Base-by-base conservation (phyloP, 2,329 filamentous ascomycete species). In the Chaetomium sp. region DNA sequence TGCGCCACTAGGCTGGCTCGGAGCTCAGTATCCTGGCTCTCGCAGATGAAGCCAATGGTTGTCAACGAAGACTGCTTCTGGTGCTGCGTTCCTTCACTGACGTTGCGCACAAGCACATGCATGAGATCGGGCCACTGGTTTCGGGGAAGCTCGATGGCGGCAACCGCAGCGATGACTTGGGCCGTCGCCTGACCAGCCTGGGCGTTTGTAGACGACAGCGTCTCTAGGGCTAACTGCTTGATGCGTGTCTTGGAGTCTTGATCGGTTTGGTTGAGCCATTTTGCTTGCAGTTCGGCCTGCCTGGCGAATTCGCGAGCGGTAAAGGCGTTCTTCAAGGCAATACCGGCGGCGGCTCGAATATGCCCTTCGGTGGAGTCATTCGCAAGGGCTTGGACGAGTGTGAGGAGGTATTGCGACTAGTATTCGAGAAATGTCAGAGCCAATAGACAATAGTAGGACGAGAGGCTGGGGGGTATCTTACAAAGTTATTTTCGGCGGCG, bases 261-360 rank as follows among this genome's bases (percentile, higher is more conserved):
- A 67, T 90, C 87, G 64, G 92, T 87, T 69, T 88, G 85, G 71
- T 86, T 83, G 60, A 94, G 78, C 94, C 94, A 99, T 86, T 95
- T 91, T 69, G 85, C 81, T 76, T 97, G 94, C 56, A 97, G 84
- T 71, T 95, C 88, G 69, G 89, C 87, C 75, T 96, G 85, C 69
- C 91, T 87, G 68, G 84, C 78, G 68, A 86, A 86, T 74, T 99
- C 94, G 79, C 94, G 88, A 68, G 91, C 89, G 69, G 89, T 90
- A 78, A 99, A 97, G 68, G 94, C 88, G 80, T 99, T 99, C 78
- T 99, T 99, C 69, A 99, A 80, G 65, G 94, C 92, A 66, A 99
- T 84, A 84, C 91, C 94, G 67, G 94, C 94, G 65, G 94, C 92
- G 65, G 89, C 88, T 80, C 94, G 88, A 70, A 96, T 94, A 70